Conservation (phyloP, 768 basidiomycete genomes). For the Artomyces pyxidatus region DNA sequence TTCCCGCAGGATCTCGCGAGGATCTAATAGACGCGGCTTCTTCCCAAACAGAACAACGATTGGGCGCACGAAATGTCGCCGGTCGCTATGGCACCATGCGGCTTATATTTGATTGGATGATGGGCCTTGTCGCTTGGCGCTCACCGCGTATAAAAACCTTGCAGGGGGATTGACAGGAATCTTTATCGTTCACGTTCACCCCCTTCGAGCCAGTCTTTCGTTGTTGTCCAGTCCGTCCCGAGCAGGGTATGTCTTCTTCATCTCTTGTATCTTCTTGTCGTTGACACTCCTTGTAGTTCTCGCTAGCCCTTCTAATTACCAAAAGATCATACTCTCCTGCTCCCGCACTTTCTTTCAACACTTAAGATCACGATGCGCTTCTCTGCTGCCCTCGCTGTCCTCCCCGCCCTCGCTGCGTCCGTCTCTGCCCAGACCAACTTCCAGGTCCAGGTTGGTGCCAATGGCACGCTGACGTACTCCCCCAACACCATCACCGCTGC, state of each 20-base stretch:
- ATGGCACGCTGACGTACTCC: constrained; percentile 3
- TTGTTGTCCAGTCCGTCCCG: constrained; percentile 23
- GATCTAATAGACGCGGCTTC: not conserved
- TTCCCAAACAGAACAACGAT: not conserved
- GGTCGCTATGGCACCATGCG: not conserved
- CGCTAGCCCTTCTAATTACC: not conserved
- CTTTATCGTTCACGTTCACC: constrained; percentile 13
- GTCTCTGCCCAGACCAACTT: not conserved
- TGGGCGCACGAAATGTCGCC: no score
- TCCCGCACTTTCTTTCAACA: not conserved
- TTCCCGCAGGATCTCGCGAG: no score
- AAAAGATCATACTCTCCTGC: no score
- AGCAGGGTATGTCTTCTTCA: not conserved
- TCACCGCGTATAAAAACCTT: not conserved
- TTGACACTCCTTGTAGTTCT: not conserved
- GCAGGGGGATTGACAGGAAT: constrained; percentile 3
- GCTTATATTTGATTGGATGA: not conserved
- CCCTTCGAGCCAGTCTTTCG: constrained; percentile 26
- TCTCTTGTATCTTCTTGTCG: not conserved
- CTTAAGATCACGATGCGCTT: constrained; percentile 8
- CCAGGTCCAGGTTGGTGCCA: constrained; percentile 11
- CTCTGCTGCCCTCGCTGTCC: constrained; percentile 1
- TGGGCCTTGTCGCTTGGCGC: not conserved
- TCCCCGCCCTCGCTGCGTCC: constrained; percentile 7
- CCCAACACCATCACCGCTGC: constrained; percentile 15